Evolutionary conservation across 192 early-diverging fungal species (phyloP), one percentile per base, ranked within the genome.

Genomic region (Coemansia guatemalensis): DNA sequence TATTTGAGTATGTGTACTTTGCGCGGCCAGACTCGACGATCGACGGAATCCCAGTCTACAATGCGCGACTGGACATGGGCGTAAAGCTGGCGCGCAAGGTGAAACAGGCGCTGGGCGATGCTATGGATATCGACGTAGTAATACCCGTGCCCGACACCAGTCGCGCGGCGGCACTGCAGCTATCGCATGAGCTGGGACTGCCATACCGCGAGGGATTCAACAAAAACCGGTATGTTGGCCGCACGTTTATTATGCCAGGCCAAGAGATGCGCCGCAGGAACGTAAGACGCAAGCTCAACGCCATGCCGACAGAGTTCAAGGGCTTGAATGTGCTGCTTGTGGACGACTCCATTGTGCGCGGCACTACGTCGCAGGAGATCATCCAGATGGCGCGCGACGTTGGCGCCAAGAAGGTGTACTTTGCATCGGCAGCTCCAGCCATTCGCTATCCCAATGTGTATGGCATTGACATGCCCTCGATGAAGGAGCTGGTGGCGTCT

Each of bases 1-100:
- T 99, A 74, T 99, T 99, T 67, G 97, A 99, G 82, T 98, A 95
- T 66, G 97, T 99, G 52, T 93, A 99, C 85, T 99, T 98, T 89
- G 96, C 96, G 4, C 89, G 97, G 18, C 95, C 96, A 17, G 97
- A 99, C 82, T 95, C 93, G 25, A 95, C 97, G 60, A 96, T 99
- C 65, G 95, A 99, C 74, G 95, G 94, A 17, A 92, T 99, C 55
- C 97, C 96, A 5, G 97, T 99, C 22, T 99, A 99, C 88, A 95
- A 95, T 68, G 85, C 95, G 48, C 91, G 97, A 48, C 73, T 99
- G 68, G 92, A 92, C 56, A 98, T 99, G 95, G 97, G 97, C 55
- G 95, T 97, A 74, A 91, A 92, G 53, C 83, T 99, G 30, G 97
- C 97, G 14, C 83, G 89, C 57, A 86, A 92, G 64, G 91, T 98